Percentiles rank a stretch among this genome's conserved stretches.
Conservation (phyloP, 192 early-diverging fungal genomes). For the Coemansia sp. region DNA sequence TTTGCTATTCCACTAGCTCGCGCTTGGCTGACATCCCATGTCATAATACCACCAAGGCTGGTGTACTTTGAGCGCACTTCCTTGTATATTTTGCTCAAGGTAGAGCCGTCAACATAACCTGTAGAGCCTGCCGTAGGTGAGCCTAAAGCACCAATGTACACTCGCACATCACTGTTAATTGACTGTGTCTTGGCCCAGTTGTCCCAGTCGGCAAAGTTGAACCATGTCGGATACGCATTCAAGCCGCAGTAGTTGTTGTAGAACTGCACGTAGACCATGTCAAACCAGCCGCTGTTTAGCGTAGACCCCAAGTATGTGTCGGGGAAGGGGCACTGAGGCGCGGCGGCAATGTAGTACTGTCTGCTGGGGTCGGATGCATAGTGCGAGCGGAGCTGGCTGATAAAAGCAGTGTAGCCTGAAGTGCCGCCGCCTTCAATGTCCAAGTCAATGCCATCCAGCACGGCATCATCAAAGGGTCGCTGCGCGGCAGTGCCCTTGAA, state of each 20-base stretch:
- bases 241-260: too few species aligned
- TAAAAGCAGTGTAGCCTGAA: slow-evolving; percentile 50
- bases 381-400: too few species aligned
- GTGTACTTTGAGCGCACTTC: slow-evolving; percentile 50
- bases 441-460: too few species aligned
- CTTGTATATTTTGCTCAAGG: slow-evolving; percentile 43
- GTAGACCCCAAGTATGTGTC: too few species aligned
- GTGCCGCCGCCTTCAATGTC: slow-evolving; percentile 60
- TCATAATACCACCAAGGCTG: slow-evolving; percentile 73
- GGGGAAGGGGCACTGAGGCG: too few species aligned
- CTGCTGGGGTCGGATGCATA: too few species aligned
- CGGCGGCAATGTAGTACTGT: too few species aligned
- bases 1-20: slow-evolving; percentile 41
- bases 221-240: slow-evolving; percentile 46
- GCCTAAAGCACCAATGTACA: slow-evolving; percentile 63
- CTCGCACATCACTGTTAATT: slow-evolving; percentile 60
- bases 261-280: too few species aligned
- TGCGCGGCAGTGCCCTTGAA: slow-evolving; percentile 57
- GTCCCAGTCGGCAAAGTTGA: slow-evolving; percentile 68
- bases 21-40: slow-evolving; percentile 59
- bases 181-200: slow-evolving; percentile 63
- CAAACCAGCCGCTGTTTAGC: too few species aligned
- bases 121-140: slow-evolving; percentile 56
- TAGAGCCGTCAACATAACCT: slow-evolving; percentile 53
- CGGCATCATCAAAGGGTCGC: slow-evolving; percentile 65